A percentile compares a stretch with the other conserved stretches of the same genome.
Conservation (phyloP, 768 basidiomycete species). For the Macrolepiota dolichaula region DNA sequence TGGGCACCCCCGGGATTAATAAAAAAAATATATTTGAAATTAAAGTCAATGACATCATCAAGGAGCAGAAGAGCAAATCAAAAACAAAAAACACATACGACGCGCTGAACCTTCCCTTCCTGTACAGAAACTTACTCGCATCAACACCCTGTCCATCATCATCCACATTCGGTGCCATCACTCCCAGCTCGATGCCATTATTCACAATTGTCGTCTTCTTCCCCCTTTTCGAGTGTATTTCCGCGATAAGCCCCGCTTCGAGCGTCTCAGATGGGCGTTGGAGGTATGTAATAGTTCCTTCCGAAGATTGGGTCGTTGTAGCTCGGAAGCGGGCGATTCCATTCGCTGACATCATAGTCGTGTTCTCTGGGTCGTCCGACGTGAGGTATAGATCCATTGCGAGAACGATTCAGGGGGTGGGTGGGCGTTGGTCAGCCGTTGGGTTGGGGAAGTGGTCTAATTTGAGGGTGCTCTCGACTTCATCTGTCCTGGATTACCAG, state of each 20-base stretch:
- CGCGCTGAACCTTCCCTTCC: constrained; percentile 4
- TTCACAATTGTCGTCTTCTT: constrained; percentile 39
- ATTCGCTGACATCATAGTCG: too few species aligned
- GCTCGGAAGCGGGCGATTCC: constrained; percentile 21
- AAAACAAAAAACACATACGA: too few species aligned
- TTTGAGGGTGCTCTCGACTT: too few species aligned
- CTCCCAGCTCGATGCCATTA: too few species aligned
- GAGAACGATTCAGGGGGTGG: neutral
- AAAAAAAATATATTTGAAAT: neutral
- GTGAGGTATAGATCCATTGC: constrained; percentile 51
- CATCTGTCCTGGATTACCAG: neutral
- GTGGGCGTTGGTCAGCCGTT: neutral
- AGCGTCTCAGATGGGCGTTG: constrained; percentile 34
- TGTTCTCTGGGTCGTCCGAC: constrained; percentile 39
- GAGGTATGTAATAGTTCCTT: constrained; percentile 26
- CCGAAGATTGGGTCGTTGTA: constrained; percentile 30
- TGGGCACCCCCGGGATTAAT: constrained; percentile 15
- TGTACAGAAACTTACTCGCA: constrained; percentile 9
- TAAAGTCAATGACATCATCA: neutral
- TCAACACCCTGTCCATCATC: neutral
- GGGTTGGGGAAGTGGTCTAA: neutral
- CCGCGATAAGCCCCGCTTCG: constrained; percentile 42
- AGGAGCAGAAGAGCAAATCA: constrained; percentile 1
- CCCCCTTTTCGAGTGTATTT: constrained; percentile 45
- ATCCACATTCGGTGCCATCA: neutral